A percentile compares a stretch with the other conserved stretches of the same genome.
phyloP scores from a whole-genome alignment of 345 rosid genomes.

The Rhodamnia argentea region DNA sequence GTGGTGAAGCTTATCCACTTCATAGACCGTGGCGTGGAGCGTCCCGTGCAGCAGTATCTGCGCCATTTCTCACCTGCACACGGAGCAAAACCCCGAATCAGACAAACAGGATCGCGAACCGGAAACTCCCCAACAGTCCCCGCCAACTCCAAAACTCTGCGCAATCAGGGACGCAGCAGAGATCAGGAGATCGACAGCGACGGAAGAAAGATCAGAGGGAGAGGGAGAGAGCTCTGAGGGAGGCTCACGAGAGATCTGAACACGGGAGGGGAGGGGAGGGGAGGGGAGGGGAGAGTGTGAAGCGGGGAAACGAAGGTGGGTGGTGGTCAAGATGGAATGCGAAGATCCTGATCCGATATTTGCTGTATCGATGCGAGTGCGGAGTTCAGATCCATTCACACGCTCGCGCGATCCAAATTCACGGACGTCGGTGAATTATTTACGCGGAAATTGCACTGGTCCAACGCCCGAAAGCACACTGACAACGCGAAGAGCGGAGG shows the following conservation, averaged over 20 bases:
- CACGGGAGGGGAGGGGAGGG: background rate
- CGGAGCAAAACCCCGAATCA: background rate
- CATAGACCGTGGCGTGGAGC: constrained; percentile 83
- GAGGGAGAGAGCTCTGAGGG: background rate
- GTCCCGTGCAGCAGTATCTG: constrained; percentile 69
- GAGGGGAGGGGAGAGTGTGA: background rate
- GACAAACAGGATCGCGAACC: background rate
- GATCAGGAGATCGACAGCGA: background rate
- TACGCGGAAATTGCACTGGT: background rate
- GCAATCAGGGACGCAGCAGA: background rate
- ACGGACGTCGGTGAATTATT: background rate
- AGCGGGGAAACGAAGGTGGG: background rate
- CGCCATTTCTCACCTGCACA: constrained; percentile 49
- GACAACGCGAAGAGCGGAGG: background rate
- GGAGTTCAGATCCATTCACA: background rate
- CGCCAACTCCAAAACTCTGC: background rate
- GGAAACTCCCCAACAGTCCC: too few relatives aligned
- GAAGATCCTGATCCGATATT: background rate
- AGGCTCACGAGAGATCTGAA: background rate
- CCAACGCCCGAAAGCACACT: background rate
- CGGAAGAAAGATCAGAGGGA: background rate
- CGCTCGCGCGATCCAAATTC: background rate
- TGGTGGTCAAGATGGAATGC: background rate
- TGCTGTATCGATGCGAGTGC: background rate
- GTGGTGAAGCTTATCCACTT: constrained; percentile 49